Evolutionary conservation across 2,329 filamentous ascomycete genomes (phyloP).

Genomic region (Atkinsonella hypoxylon): DNA sequence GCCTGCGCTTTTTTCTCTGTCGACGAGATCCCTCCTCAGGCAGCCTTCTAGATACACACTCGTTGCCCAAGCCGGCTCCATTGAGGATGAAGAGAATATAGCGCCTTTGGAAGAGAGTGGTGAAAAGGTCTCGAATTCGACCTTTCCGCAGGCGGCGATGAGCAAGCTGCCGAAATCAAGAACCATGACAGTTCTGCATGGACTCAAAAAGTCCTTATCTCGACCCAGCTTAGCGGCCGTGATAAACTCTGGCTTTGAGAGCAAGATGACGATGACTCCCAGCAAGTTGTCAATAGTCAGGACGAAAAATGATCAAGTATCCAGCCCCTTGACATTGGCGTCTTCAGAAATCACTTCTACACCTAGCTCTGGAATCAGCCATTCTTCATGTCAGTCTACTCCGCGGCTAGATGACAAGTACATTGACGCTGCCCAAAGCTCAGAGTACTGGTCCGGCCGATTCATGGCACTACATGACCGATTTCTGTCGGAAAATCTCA

Average conservation of each 20-base stretch:
- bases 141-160: background rate
- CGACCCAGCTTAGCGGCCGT: slow-evolving; percentile 17
- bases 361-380: background rate
- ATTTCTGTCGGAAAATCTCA: slow-evolving; percentile 17
- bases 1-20: slow-evolving; percentile 1
- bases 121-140: background rate
- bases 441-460: slow-evolving; percentile 50
- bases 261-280: slow-evolving; percentile 6
- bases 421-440: slow-evolving; percentile 31
- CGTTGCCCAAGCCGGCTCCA: background rate
- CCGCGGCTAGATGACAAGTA: slow-evolving; percentile 15
- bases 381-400: background rate
- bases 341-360: background rate
- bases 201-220: slow-evolving; percentile 32
- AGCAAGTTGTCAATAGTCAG: no score
- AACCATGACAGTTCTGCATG: slow-evolving; percentile 33
- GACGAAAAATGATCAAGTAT: background rate
- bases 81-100: slow-evolving; percentile 18
- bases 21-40: slow-evolving; percentile 11
- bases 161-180: slow-evolving; percentile 30
- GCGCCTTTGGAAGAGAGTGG: slow-evolving; percentile 6
- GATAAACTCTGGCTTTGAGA: slow-evolving; percentile 10
- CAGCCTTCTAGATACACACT: slow-evolving; percentile 8
- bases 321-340: background rate
- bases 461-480: slow-evolving; percentile 45